Base-by-base conservation (phyloP, 495 filamentous ascomycete species). In the Penicillium nucicola region DNA sequence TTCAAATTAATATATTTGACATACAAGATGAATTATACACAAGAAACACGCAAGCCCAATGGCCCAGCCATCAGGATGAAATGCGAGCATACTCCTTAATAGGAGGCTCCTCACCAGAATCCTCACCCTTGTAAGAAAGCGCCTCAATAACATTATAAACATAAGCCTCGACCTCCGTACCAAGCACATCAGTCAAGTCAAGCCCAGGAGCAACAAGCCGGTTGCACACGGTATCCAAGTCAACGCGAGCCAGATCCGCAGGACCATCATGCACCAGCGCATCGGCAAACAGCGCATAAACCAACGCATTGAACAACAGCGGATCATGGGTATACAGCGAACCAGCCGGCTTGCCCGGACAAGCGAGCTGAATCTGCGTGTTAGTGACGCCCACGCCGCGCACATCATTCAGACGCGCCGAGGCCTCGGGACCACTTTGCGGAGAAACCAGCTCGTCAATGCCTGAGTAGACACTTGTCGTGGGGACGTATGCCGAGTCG, bases 401-500 rank as follows among this genome's bases (percentile, higher is more conserved):
- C 17, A 47, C 58, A 44, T 72, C 59, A 1, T 52, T 45, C 8
- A 76, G 39, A 50, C 48, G 72, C 10, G 64, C 71, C 1, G 71
- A 76, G 3, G 74, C 74, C 12, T 50, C 56, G 1, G 57, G 57
- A 19, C 69, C 71, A 2, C 18, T n/a, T 42, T 75, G 69, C 15
- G 74, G 74, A 52, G 75, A 55, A 4, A 77, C 70, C 49, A 77
- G 58, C 45, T 75, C 66, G 55, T 76, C 73, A 23, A 55, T 47
- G 35, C 57, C 45, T 13, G 60, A 60, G 57, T 70, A 77, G 9
- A 76, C 46, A 14, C 56, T 72, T 0, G 74, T 77, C 0, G 74
- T 76, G 1, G 74, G 71, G 0, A 77, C 67, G 35, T 74, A 73
- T 14, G 73, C 70, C 0, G 62, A 65, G 30, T 75, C 74, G 1